Percentiles rank a stretch among this genome's conserved stretches.
Evolutionary conservation across 2,329 filamentous ascomycete species (phyloP).

Genomic region (Fusarium ambrosium): DNA sequence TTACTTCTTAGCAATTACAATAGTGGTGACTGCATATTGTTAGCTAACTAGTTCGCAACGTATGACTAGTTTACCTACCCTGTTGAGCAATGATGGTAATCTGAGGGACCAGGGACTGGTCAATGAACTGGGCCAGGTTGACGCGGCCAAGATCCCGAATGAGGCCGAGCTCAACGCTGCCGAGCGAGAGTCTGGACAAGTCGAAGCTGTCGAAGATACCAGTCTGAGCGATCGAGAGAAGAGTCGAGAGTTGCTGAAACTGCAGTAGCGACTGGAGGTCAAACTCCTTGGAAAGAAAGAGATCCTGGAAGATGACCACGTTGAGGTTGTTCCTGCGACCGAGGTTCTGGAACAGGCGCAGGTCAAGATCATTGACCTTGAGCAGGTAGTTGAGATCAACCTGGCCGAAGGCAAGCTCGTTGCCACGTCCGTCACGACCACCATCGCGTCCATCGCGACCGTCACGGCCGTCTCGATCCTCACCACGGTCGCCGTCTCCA

Average conservation of each 20-base stretch:
- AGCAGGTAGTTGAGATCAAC: conserved; percentile 62
- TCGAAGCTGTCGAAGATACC: conserved; percentile 51
- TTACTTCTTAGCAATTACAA: conserved; percentile 21
- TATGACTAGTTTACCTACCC: conserved; percentile 25
- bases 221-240: conserved; percentile 52
- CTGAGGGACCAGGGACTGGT: conserved; percentile 45
- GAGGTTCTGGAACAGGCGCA: conserved; percentile 57
- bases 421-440: conserved; percentile 57
- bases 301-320: conserved; percentile 56
- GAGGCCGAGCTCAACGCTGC: conserved; percentile 48
- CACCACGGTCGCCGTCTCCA: not conserved
- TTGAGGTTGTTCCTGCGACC: conserved; percentile 62
- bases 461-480: conserved; percentile 26
- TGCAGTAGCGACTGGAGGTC: conserved; percentile 57
- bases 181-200: conserved; percentile 45
- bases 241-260: conserved; percentile 57
- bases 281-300: conserved; percentile 58
- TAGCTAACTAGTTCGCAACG: not conserved
- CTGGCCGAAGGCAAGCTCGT: conserved; percentile 56
- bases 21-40: conserved; percentile 20
- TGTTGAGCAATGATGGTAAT: conserved; percentile 47
- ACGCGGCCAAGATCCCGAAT: conserved; percentile 46
- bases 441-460: conserved; percentile 44
- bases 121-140: conserved; percentile 50
- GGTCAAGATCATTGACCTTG: conserved; percentile 60